Evolutionary conservation across 108 stramenopile genomes (phyloP), one percentile per base, ranked within the genome.

Genomic region (Nannochloropsis gaditana): DNA sequence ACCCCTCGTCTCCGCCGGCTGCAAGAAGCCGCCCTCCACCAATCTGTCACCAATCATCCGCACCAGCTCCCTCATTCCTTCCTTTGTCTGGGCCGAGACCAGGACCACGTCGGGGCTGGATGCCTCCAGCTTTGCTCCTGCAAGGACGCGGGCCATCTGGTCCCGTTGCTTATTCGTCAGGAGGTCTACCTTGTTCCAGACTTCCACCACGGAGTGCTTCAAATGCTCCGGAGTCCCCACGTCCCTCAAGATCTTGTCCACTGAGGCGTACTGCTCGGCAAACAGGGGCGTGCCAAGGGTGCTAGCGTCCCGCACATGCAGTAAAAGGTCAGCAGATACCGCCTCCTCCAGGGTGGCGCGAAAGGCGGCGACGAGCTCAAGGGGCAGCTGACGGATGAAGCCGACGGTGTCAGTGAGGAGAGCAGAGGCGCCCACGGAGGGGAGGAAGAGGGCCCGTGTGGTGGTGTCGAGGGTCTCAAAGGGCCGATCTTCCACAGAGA

Each of bases 391-490:
- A 83, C 95, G 95, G 84, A 98, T 96, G 87, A 98, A 98, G 1
- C 97, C 97, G 11, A 98, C 97, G 9, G 97, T 98, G 89, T 98
- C 97, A 44, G 96, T 96, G 86, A 98, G 82, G 94, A 94, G 90
- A 94, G 95, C 44, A 94, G 92, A 85, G 92, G 92, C 5, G 5
- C 5, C 17, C 79, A 92, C 93, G 6, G 95, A 95, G 1, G 96
- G 96, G 17, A 97, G 88, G 85, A 45, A 50, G 17, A 98, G 94
- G 86, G 93, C 94, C 21, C 97, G 91, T 9, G 95, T 96, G 17
- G 96, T 96, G 2, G 97, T 96, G 87, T 98, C 97, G 10, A 98
- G 91, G 4, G 97, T 98, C 9, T 96, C 97, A 90, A 98, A 98
- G 31, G 96, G 85, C 81, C 95, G 95, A 85, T 94, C 89, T 87